Evolutionary conservation across 2,329 filamentous ascomycete genomes (phyloP).

Genomic region (Chrysoporthe cubensis): DNA sequence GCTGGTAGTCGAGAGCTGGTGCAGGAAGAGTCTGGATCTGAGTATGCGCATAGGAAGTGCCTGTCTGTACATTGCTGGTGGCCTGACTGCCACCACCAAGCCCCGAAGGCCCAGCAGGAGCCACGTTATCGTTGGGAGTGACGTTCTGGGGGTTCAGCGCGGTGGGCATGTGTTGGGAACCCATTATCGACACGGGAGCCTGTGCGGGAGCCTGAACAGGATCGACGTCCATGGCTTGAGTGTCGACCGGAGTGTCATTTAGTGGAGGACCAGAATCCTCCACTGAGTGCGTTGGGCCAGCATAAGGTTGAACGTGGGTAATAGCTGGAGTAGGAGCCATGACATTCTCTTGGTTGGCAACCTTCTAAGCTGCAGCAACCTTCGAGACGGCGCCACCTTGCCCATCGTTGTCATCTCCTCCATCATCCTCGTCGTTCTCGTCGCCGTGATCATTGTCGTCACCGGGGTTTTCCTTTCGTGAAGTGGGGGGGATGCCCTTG

Average conservation of each 20-base stretch:
- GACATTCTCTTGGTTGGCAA: neutral
- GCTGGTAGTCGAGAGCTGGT: too few species aligned
- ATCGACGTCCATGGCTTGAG: neutral
- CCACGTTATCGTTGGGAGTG: neutral
- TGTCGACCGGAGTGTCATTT: neutral
- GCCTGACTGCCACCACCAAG: too few species aligned
- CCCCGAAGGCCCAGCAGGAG: too few species aligned
- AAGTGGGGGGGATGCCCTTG: neutral
- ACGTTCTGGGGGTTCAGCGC: neutral
- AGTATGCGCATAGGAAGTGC: too few species aligned
- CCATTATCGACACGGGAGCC: neutral
- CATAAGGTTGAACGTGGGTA: neutral
- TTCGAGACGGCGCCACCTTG: neutral
- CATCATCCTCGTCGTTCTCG: neutral
- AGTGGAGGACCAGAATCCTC: neutral
- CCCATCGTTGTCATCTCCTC: slow-evolving; percentile 2
- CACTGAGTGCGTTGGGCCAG: neutral
- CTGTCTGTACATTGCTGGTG: too few species aligned
- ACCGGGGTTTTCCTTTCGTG: neutral
- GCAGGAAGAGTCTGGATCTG: too few species aligned
- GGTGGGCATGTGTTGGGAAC: too few species aligned
- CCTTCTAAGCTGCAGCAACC: neutral
- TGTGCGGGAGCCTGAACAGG: neutral
- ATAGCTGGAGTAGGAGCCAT: neutral
- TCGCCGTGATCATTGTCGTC: neutral